phyloP scores from a whole-genome alignment of 768 basidiomycete genomes.

The Hericium rajendrae region DNA sequence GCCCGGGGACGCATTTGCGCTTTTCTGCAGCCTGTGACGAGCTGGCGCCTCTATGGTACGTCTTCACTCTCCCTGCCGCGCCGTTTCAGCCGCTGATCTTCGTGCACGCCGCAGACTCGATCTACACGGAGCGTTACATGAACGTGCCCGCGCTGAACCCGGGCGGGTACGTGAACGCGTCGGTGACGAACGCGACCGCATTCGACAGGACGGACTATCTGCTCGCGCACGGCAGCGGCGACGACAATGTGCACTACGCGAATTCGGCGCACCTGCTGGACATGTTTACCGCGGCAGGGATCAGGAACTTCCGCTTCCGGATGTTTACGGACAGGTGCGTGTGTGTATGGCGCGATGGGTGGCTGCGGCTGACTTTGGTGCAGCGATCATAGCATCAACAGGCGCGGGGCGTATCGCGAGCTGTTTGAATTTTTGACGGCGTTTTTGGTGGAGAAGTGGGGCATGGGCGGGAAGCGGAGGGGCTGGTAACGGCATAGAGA shows the following conservation, averaged over 20 bases:
- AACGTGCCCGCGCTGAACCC: constrained; percentile 68
- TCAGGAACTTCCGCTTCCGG: constrained; percentile 75
- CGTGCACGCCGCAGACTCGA: constrained; percentile 49
- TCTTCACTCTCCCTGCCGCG: background rate
- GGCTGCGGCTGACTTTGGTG: constrained; percentile 7
- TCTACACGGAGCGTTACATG: constrained; percentile 99
- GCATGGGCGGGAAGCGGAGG: constrained; percentile 63
- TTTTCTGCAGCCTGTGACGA: constrained; percentile 63
- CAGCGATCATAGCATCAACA: constrained; percentile 74
- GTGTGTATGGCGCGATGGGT: background rate
- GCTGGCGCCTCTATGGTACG: constrained; percentile 75
- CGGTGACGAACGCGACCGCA: constrained; percentile 79
- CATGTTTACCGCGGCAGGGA: constrained; percentile 74
- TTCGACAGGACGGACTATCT: constrained; percentile 76
- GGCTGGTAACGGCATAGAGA: constrained; percentile 34
- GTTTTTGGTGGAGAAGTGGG: constrained; percentile 91
- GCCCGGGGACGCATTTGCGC: background rate
- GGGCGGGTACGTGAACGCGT: constrained; percentile 83
- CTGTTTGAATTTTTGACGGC: constrained; percentile 78
- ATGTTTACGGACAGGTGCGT: constrained; percentile 94
- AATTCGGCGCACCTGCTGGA: constrained; percentile 89
- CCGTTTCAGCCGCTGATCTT: background rate
- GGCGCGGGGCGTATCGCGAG: constrained; percentile 73
- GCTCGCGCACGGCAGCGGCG: constrained; percentile 88
- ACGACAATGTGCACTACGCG: constrained; percentile 94